These are phyloP conservation scores for Lactifluus rugatus DNA, from an alignment of 768 basidiomycete species.

Conservation along the genomic window DNA sequence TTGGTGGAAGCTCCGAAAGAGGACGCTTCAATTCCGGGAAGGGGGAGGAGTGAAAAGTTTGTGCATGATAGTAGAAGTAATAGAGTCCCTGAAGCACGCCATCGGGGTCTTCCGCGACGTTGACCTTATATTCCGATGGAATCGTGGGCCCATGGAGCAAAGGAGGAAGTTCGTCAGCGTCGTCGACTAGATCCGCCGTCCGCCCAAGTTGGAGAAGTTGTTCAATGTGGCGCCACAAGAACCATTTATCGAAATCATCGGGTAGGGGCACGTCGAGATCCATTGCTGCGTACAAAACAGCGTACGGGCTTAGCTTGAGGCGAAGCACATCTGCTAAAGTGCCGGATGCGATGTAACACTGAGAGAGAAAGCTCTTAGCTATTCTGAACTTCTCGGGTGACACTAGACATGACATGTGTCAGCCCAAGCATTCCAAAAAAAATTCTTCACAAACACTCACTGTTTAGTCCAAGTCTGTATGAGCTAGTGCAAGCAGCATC, in stretches of 20 bases:
- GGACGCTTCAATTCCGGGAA: conserved; percentile 8
- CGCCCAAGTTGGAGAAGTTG: conserved; percentile 12
- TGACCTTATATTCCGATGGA: not conserved
- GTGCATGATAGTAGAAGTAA: not conserved
- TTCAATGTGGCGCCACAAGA: conserved; percentile 15
- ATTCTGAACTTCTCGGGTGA: conserved; percentile 2
- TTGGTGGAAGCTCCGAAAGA: conserved; percentile 8
- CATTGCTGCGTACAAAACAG: conserved; percentile 16
- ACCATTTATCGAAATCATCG: conserved; percentile 11
- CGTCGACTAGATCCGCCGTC: conserved; percentile 4
- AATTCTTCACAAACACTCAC: not conserved
- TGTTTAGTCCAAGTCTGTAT: conserved; percentile 8
- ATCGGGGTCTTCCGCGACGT: conserved; percentile 1
- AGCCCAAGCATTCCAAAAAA: not conserved
- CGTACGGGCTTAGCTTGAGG: conserved; percentile 17
- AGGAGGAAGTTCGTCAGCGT: not conserved
- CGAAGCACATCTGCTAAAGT: not conserved
- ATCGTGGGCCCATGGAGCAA: not conserved
- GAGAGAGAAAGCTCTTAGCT: conserved; percentile 10
- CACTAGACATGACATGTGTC: not conserved
- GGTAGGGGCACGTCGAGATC: conserved; percentile 17
- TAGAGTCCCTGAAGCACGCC: conserved; percentile 6
- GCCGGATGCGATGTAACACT: not conserved
- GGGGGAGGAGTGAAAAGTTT: not conserved
- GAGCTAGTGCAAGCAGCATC: conserved; percentile 1